Base-by-base conservation (phyloP, 2,329 filamentous ascomycete genomes). In the Tolypocladium ophioglossoides region DNA sequence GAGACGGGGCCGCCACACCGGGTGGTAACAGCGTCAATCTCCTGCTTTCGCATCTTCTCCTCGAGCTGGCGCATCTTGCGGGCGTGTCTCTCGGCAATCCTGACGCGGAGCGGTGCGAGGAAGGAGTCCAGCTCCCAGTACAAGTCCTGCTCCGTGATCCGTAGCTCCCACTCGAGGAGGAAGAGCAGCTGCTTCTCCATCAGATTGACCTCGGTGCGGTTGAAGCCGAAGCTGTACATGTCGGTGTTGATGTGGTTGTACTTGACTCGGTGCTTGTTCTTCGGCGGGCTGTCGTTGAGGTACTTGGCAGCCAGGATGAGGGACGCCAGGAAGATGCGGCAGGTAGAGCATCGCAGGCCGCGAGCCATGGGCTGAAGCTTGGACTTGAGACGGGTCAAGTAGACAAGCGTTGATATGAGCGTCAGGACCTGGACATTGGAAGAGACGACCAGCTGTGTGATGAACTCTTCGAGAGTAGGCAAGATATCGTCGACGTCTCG, bases 211-310 rank as follows among this genome's bases (percentile, higher is more conserved):
- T 99, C 94, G 38, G 89, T 94, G 62, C 91, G 80, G 64, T 85
- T 92, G 78, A 99, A 97, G 63, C 91, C 89, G 66, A 97, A 99
- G 66, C 78, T 82, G 67, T 75, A 78, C 57, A 64, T 68, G 9
- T 78, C 74, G 12, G 84, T 83, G 69, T 78, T 86, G 62, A 96
- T 85, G 64, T 85, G 76, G 56, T 87, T 95, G 78, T 97, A 99
- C 64, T 85, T 86, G 60, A 94, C 91, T 94, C 94, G 99, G 79
- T 99, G 92, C 84, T 96, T 97, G 83, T 99, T 99, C 84, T 97
- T 97, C 58, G 94, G 94, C 14, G 91, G 96, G 57, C 91, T 96
- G 78, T 97, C 94, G 71, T 99, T 97, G 63, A 97, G 82, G 72
- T 96, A 96, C 84, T 99, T 99, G 63, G 94, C 92, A 2, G 94